Base-by-base conservation (phyloP, 2,329 filamentous ascomycete species). In the Sporothrix variecibatus region DNA sequence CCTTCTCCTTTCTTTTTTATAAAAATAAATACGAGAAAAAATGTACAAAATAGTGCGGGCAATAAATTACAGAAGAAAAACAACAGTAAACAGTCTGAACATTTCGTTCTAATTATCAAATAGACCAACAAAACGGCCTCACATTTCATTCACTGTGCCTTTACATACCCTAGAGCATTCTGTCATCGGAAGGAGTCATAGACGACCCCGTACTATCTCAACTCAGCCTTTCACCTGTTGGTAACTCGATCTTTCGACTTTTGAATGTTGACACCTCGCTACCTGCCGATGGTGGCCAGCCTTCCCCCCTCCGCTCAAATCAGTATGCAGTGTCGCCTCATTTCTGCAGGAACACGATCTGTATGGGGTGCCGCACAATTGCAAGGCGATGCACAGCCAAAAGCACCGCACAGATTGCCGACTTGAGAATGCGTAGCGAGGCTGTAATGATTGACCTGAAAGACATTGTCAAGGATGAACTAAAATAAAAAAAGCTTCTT, bases 311-410 rank as follows among this genome's bases (percentile, higher is more conserved):
- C 28, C 26, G 6, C 26, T 31, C 15, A n/a, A 9, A 7, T 26
- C 4, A 51, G 46, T 28, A 28, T 46, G 49, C 28, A 51, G 43
- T 65, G 71, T 23, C 43, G 56, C 71, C 71, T 12, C 49, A 46
- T 49, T 60, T 34, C 49, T 60, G 72, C 72, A 70, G 64, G 72
- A 51, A 70, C 64, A 60, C 12, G 15, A 46, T 51, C 15, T 6
- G 28, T 5, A 40, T 12, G 17, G 65, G 15, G 46, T 51, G 46
- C 28, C 46, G 38, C 46, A 67, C 60, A 26, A 26, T 7, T n/a
- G 4, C 0, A 43, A 12, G 60, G 34, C 5, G 20, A 43, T 40
- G 20, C 9, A 43, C 34, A 40, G 12, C 28, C 15, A 23, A 23
- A 40, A 34, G 4, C 17, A 40, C 11, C 31, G 60, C 9, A 64